Percentiles rank a stretch among this genome's conserved stretches.
Evolutionary conservation across 768 basidiomycete genomes (phyloP).

Genomic region (Leccinum longicurvipes): DNA sequence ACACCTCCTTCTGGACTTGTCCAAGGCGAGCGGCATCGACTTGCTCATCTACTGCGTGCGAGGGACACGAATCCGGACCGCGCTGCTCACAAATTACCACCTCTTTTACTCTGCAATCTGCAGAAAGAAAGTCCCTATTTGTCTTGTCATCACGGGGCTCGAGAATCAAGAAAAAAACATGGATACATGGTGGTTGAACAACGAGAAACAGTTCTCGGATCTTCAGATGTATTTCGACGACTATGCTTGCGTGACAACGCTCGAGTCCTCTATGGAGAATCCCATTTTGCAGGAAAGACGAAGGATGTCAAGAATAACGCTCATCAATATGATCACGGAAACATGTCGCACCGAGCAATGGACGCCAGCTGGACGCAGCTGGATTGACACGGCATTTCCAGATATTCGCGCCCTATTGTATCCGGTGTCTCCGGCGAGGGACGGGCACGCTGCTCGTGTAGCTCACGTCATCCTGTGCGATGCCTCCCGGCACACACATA

Average conservation of each 20-base stretch:
- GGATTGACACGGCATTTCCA: conserved; percentile 18
- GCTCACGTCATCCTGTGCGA: conserved; percentile 27
- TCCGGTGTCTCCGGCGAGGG: conserved; percentile 11
- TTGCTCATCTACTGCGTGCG: conserved; percentile 31
- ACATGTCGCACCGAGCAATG: conserved; percentile 21
- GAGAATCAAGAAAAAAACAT: conserved; percentile 32
- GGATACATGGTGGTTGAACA: conserved; percentile 30
- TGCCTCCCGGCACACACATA: conserved; percentile 1
- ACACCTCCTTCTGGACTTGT: conserved; percentile 20
- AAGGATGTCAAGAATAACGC: conserved; percentile 18
- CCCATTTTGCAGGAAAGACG: conserved; percentile 13
- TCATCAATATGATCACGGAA: conserved; percentile 20
- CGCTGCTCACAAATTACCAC: conserved; percentile 34
- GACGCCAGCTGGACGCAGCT: conserved; percentile 23
- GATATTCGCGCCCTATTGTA: conserved; percentile 20
- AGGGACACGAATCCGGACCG: conserved; percentile 16
- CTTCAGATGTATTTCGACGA: conserved; percentile 33
- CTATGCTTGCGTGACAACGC: conserved; percentile 40
- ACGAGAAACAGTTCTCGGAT: conserved; percentile 26
- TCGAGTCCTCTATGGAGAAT: conserved; percentile 9
- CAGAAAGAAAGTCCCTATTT: conserved; percentile 35
- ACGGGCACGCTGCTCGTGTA: background rate
- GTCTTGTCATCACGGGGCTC: conserved; percentile 38
- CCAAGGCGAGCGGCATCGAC: conserved; percentile 14
- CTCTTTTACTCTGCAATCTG: conserved; percentile 41